Percentiles rank a stretch among this genome's conserved stretches.
Evolutionary conservation across 768 basidiomycete genomes (phyloP).

Genomic region (Kwoniella mangroviensis): DNA sequence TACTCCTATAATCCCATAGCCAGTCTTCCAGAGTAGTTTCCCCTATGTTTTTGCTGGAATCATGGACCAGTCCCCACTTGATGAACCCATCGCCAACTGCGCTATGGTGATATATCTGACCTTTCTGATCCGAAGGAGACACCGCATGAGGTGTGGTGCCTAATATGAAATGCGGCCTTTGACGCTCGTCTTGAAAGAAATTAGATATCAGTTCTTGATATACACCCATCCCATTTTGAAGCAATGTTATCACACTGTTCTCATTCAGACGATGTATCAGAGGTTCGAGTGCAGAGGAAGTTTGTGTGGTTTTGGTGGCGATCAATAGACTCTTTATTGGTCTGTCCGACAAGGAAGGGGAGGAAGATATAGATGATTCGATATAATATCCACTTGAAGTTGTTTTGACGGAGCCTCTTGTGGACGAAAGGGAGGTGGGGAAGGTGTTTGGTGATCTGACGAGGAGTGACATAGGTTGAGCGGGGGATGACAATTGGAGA

Average conservation of each 20-base stretch:
- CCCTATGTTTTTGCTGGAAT: constrained; percentile 57
- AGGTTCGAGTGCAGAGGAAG: constrained; percentile 64
- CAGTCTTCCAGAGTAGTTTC: background rate
- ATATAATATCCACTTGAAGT: constrained; percentile 25
- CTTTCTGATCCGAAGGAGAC: constrained; percentile 56
- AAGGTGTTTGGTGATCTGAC: constrained; percentile 59
- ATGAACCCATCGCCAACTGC: constrained; percentile 62
- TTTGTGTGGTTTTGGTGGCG: constrained; percentile 75
- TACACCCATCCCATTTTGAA: constrained; percentile 93
- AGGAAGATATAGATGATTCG: constrained; percentile 1
- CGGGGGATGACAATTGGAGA: constrained; percentile 64
- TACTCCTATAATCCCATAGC: background rate
- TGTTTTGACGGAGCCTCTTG: constrained; percentile 6
- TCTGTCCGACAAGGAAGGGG: constrained; percentile 2
- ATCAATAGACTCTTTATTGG: constrained; percentile 79
- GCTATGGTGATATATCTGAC: constrained; percentile 23
- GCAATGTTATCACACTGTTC: constrained; percentile 81
- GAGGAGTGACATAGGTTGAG: constrained; percentile 69
- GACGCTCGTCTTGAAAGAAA: constrained; percentile 72
- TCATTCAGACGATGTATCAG: constrained; percentile 70
- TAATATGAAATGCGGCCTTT: constrained; percentile 83
- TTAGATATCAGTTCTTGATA: constrained; percentile 73
- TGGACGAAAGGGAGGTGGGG: constrained; percentile 4
- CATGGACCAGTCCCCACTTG: constrained; percentile 72
- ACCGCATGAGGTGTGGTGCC: constrained; percentile 82